Percentiles rank a stretch among this genome's conserved stretches.
Conservation (phyloP, 1,284 basidiomycete genomes). For the Ustilago crameri region DNA sequence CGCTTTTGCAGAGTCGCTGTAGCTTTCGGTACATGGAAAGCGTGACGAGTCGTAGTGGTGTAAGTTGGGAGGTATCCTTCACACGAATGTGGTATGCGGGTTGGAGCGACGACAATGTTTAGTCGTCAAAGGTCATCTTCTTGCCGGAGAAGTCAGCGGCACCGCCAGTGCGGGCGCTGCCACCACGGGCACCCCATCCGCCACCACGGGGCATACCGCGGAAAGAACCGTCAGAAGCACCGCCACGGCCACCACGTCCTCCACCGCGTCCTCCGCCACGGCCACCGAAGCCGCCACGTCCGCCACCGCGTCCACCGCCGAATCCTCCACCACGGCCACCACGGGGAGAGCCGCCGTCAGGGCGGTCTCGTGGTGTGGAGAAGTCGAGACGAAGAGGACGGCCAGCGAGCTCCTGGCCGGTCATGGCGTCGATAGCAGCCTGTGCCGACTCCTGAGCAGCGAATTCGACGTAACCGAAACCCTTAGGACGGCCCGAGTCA, state of each 20-base stretch:
- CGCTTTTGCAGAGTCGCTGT: conserved; percentile 27
- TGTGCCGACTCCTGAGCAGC: conserved; percentile 82
- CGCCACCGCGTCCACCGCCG: conserved; percentile 70
- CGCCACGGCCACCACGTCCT: conserved; percentile 73
- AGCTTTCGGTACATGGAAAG: background rate
- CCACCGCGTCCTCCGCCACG: conserved; percentile 74
- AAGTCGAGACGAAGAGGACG: conserved; percentile 86
- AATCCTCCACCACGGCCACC: conserved; percentile 71
- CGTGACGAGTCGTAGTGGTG: background rate
- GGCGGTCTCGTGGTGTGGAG: conserved; percentile 81
- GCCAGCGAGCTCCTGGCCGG: conserved; percentile 84
- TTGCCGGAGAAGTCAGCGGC: conserved; percentile 80
- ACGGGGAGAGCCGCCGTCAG: conserved; percentile 71
- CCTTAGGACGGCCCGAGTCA: conserved; percentile 89
- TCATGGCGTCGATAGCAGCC: conserved; percentile 78
- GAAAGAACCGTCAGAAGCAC: conserved; percentile 71
- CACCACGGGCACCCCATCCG: conserved; percentile 65
- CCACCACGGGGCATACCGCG: conserved; percentile 68
- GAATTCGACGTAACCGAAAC: conserved; percentile 97
- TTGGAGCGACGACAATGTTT: conserved; percentile 2
- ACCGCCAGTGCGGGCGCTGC: conserved; percentile 76
- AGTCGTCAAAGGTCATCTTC: conserved; percentile 80
- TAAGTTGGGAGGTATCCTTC: conserved; percentile 11
- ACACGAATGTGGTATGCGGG: background rate
- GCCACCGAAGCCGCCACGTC: conserved; percentile 32